Conservation (phyloP, 257 asterid genomes). For the Solanum chiquidenum region DNA sequence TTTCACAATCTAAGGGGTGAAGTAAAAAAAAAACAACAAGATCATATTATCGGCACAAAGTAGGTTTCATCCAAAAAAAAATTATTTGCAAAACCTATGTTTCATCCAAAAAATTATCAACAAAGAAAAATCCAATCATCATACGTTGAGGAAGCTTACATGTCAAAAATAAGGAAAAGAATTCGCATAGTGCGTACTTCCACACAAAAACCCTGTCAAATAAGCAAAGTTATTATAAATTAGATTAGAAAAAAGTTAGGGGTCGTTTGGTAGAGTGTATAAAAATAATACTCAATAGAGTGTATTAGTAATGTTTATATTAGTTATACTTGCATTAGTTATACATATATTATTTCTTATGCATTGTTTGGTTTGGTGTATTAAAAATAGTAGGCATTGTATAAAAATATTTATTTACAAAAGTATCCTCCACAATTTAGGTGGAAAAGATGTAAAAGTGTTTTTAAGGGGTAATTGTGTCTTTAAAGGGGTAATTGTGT, state of each 20-base stretch:
- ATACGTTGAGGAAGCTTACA: conserved; percentile 45
- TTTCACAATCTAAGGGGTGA: not conserved
- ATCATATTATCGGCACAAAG: not conserved
- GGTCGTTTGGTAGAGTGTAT: not conserved
- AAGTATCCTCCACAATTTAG: not conserved
- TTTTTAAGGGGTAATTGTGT: not conserved
- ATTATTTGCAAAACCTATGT: not conserved
- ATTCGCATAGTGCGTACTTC: conserved; percentile 89
- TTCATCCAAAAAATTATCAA: not conserved
- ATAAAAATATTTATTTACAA: not conserved
- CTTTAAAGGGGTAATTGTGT: too few relatives aligned
- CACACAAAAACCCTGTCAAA: conserved; percentile 88
- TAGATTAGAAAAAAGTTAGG: conserved; percentile 8
- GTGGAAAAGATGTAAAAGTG: not conserved
- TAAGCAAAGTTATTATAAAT: conserved; percentile 6
- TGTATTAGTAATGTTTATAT: not conserved
- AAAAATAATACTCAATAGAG: too few relatives aligned
- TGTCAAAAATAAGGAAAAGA: conserved; percentile 94
- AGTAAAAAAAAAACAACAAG: not conserved
- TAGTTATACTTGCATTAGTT: not conserved
- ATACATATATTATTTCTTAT: not conserved
- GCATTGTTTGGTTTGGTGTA: not conserved
- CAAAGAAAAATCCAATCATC: conserved; percentile 5
- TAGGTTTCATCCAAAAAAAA: not conserved
- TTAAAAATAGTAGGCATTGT: not conserved